Percentiles rank a stretch among this genome's conserved stretches.
Evolutionary conservation across 371 early-diverging fungal genomes (phyloP).

Genomic region (Basidiobolus meristosporus): DNA sequence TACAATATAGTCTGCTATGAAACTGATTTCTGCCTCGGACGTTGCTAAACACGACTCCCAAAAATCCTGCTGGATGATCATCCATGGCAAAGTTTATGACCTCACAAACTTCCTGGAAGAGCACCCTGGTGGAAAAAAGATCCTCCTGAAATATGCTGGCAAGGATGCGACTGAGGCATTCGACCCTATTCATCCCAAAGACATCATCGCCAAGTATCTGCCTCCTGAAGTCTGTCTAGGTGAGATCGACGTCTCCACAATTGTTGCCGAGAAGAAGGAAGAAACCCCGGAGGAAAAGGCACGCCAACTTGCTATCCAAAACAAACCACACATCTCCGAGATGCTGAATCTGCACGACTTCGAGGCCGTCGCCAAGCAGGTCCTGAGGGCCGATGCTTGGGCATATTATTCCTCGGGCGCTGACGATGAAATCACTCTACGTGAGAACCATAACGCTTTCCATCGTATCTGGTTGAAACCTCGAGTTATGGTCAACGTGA

Average conservation of each 20-base stretch:
- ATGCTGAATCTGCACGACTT: slow-evolving; percentile 58
- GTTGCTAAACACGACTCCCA: slow-evolving; percentile 32
- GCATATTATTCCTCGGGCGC: slow-evolving; percentile 70
- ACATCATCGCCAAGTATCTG: slow-evolving; percentile 31
- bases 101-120: slow-evolving; percentile 56
- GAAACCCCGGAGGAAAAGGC: no score
- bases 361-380: slow-evolving; percentile 40
- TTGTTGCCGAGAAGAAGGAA: no score
- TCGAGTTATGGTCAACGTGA: slow-evolving; percentile 55
- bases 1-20: no score
- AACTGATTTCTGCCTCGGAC: slow-evolving; percentile 27
- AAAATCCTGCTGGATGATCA: slow-evolving; percentile 42
- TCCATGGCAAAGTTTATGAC: slow-evolving; percentile 71
- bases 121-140: slow-evolving; percentile 45
- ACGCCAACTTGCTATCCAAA: slow-evolving; percentile 11
- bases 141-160: slow-evolving; percentile 45
- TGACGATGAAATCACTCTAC: slow-evolving; percentile 65
- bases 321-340: slow-evolving; percentile 28
- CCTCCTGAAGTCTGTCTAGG: slow-evolving; percentile 14
- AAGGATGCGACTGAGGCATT: slow-evolving; percentile 71
- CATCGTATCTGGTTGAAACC: slow-evolving; percentile 60
- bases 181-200: slow-evolving; percentile 39
- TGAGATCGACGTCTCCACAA: no score
- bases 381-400: slow-evolving; percentile 50
- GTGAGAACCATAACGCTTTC: slow-evolving; percentile 55